A percentile compares a stretch with the other conserved stretches of the same genome.
Conservation (phyloP, 208 protist species). For the Leishmania mexicana region DNA sequence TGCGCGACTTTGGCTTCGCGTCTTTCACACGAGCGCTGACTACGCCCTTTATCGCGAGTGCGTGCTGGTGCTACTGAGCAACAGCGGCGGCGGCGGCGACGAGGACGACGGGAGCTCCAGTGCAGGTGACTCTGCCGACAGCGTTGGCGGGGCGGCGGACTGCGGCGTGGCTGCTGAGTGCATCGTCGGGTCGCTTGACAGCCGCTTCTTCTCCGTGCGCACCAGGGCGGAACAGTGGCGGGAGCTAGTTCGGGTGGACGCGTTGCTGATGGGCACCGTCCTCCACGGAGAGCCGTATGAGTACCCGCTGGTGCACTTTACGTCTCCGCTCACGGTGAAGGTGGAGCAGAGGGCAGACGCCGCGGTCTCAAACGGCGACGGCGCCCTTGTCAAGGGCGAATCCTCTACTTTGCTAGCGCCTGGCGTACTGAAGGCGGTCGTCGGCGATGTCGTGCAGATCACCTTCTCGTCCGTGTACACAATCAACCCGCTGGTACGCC, state of each 20-base stretch:
- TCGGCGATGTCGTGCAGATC: constrained; percentile 43
- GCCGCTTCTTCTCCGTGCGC: constrained; percentile 14
- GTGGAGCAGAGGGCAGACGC: constrained; percentile 12
- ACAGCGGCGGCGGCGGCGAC: neutral
- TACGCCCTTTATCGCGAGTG: constrained; percentile 57
- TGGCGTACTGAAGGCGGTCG: constrained; percentile 13
- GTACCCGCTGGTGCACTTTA: constrained; percentile 31
- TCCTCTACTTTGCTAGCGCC: neutral
- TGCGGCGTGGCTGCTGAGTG: constrained; percentile 9
- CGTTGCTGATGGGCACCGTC: constrained; percentile 22
- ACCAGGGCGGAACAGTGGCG: constrained; percentile 24
- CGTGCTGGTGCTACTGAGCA: constrained; percentile 31
- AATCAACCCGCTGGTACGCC: constrained; percentile 34
- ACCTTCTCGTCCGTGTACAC: constrained; percentile 31
- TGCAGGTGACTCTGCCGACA: neutral
- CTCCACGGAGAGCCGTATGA: constrained; percentile 21
- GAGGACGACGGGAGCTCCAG: neutral
- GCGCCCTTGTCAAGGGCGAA: neutral
- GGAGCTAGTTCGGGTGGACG: constrained; percentile 32
- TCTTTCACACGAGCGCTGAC: constrained; percentile 33
- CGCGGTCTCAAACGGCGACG: constrained; percentile 3
- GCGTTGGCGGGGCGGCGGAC: neutral
- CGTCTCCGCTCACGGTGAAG: constrained; percentile 16
- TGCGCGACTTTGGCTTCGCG: constrained; percentile 9
- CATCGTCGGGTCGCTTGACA: constrained; percentile 18